These are phyloP conservation scores for Aureobasidium uvarum DNA, from an alignment of 2,329 filamentous ascomycete genomes.

Conservation along the genomic window DNA sequence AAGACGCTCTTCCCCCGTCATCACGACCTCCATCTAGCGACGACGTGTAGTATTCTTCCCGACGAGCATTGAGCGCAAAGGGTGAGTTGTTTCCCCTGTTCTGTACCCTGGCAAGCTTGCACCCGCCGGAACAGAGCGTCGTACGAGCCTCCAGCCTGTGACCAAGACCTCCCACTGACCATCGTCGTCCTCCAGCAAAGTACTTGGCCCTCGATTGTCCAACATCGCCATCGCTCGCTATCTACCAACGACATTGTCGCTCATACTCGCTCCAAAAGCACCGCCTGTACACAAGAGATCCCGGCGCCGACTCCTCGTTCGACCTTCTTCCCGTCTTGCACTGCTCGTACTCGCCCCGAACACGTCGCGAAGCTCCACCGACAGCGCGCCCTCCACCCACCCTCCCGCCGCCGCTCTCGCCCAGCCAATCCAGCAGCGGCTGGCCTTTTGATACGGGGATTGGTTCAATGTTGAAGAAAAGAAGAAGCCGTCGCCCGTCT, in stretches of 20 bases:
- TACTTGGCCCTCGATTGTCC: constrained; percentile 12
- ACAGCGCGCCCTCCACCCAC: neutral
- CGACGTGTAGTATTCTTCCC: constrained; percentile 23
- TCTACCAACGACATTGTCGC: constrained; percentile 9
- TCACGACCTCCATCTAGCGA: constrained; percentile 12
- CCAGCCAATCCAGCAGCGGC: constrained; percentile 26
- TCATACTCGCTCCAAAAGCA: neutral
- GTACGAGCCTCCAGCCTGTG: constrained; percentile 8
- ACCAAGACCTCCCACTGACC: constrained; percentile 13
- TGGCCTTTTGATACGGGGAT: constrained; percentile 23
- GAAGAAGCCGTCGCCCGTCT: constrained; percentile 48
- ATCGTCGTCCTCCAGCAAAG: constrained; percentile 15
- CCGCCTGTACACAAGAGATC: neutral
- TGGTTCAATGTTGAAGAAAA: constrained; percentile 50
- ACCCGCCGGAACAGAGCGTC: neutral
- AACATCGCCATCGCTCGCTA: constrained; percentile 22
- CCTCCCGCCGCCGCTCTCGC: constrained; percentile 6
- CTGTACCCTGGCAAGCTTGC: neutral
- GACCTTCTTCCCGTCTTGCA: constrained; percentile 4
- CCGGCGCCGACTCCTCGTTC: constrained; percentile 2
- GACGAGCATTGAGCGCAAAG: constrained; percentile 23
- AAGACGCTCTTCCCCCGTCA: constrained; percentile 18
- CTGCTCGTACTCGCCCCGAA: neutral
- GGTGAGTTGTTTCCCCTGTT: neutral
- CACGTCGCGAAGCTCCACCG: constrained; percentile 24